Percentiles rank a stretch among this genome's conserved stretches.
Evolutionary conservation across 176 grass and related monocot genomes (phyloP).

Genomic region (Phragmites australis): DNA sequence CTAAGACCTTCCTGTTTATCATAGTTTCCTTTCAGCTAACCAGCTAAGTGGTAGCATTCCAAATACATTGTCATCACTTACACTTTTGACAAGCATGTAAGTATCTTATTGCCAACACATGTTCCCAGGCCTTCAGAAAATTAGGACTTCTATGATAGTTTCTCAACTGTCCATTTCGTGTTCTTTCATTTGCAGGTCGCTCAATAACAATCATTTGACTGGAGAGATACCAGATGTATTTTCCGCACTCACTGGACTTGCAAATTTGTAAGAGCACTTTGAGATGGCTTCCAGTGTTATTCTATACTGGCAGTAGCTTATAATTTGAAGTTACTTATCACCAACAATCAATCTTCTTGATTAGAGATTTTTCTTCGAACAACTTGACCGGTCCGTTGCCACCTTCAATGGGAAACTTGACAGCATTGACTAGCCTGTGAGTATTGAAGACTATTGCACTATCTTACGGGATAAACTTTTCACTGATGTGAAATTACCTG

Average conservation of each 20-base stretch:
- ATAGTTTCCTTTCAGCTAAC: constrained; percentile 89
- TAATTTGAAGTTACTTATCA: constrained; percentile 30
- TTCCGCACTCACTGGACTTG: constrained; percentile 56
- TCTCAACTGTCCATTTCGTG: constrained; percentile 21
- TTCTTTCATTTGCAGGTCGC: constrained; percentile 60
- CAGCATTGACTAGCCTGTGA: constrained; percentile 86
- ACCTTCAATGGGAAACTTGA: constrained; percentile 77
- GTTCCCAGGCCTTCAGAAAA: constrained; percentile 8
- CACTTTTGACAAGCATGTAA: constrained; percentile 75
- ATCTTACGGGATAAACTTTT: constrained; percentile 16
- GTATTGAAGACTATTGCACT: constrained; percentile 34
- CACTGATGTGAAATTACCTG: constrained; percentile 17
- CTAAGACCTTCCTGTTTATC: constrained; percentile 36
- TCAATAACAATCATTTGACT: constrained; percentile 78
- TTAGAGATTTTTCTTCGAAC: constrained; percentile 91
- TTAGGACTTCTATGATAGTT: constrained; percentile 24
- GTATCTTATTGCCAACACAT: constrained; percentile 35
- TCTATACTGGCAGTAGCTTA: constrained; percentile 9
- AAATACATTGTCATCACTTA: constrained; percentile 71
- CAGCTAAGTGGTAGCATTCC: constrained; percentile 85
- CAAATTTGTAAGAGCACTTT: constrained; percentile 72
- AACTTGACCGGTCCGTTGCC: constrained; percentile 81
- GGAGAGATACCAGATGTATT: constrained; percentile 89
- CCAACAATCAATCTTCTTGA: constrained; percentile 38
- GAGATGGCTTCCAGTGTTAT: background rate